Conservation (phyloP, 352 stramenopile genomes). For the Proteromonas lacertae region DNA sequence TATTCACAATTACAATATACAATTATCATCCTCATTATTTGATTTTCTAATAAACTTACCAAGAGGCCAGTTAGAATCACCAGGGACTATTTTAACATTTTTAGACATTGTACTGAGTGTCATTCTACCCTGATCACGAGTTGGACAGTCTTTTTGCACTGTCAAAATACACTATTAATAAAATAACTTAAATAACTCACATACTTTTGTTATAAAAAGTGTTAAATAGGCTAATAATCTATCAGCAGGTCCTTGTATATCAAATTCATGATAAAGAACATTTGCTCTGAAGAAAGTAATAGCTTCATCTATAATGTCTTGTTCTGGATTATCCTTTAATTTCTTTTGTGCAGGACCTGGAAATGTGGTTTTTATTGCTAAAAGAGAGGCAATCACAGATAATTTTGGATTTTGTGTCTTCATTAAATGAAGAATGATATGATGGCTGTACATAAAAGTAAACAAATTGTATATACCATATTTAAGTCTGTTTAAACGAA, state of each 20-base stretch:
- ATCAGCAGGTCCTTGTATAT: conserved; percentile 49
- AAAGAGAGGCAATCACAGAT: too few relatives aligned
- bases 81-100: conserved; percentile 39
- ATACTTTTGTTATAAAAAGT: conserved; percentile 45
- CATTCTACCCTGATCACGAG: conserved; percentile 1
- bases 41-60: conserved; percentile 30
- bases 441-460: too few relatives aligned
- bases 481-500: too few relatives aligned
- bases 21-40: conserved; percentile 3
- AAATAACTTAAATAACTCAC: conserved; percentile 48
- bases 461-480: too few relatives aligned
- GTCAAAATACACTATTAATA: conserved; percentile 16
- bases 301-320: conserved; percentile 65
- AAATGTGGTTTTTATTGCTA: too few relatives aligned
- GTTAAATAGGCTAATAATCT: conserved; percentile 66
- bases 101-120: conserved; percentile 32
- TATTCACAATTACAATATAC: background rate
- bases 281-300: conserved; percentile 60
- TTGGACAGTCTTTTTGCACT: background rate
- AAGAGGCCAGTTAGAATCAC: conserved; percentile 33
- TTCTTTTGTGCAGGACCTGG: too few relatives aligned
- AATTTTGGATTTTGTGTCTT: too few relatives aligned
- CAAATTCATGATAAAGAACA: conserved; percentile 64
- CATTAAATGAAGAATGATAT: too few relatives aligned
- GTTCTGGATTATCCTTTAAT: too few relatives aligned